Evolutionary conservation across 495 filamentous ascomycete species (phyloP), one percentile per base, ranked within the genome.

Genomic region (Geoglossum glabrum): DNA sequence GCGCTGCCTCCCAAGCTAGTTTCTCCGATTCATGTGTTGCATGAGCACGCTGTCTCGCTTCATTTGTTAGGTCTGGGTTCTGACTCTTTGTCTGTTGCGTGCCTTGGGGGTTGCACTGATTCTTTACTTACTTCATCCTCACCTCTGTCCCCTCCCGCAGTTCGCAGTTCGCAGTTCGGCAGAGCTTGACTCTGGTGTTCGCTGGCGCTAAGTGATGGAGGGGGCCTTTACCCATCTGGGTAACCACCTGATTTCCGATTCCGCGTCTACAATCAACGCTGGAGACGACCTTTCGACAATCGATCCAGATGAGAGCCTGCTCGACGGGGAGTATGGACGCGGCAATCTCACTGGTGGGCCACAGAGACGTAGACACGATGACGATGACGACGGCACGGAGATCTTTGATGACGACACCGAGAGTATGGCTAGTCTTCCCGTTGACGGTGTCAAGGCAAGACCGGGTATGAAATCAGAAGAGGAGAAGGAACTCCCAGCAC

Each of bases 401-500:
- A 76, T 77, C 56, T 84, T 85, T 51, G 88, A 95, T 61, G 92
- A 97, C 61, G 92, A 97, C 67, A 75, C 84, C 59, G 87, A 96
- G 70, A 96, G 90, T 64, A 75, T 93, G 64, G 83, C 84, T n/a
- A 95, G 88, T 67, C 81, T 86, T 49, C 81, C 85, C 3, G 78
- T 89, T 36, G 84, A 86, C 56, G 84, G 83, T 57, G 79, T 81
- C 61, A 84, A 84, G 64, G 74, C 76, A 59, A 77, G 88, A 57
- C 78, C 74, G 45, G 68, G 81, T 49, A 74, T 79, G 60, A 76
- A 79, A 56, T 72, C 78, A 11, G 83, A 87, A 64, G 90, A 95
- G 65, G 89, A 95, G 61, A 88, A 89, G 61, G 89, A 95, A 68
- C 79, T 97, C 36, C 92, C 92, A 45, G 74, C 85, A 57, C 90